These are phyloP conservation scores for Tubosaeta sp. DNA, from an alignment of 768 basidiomycete species.

Conservation along the genomic window DNA sequence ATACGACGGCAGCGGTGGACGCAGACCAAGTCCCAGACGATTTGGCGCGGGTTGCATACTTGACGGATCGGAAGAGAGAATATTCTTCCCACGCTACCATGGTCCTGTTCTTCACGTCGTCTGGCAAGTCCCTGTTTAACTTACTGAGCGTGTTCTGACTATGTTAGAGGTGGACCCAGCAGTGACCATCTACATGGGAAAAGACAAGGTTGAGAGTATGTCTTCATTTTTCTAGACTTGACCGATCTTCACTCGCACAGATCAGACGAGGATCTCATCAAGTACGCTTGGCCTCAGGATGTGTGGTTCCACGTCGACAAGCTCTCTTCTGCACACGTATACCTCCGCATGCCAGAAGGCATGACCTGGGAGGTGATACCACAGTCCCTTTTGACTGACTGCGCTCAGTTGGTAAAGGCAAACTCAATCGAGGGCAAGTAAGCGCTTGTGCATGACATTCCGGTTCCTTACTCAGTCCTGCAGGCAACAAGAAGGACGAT, in stretches of 20 bases:
- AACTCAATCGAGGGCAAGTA: slow-evolving; percentile 85
- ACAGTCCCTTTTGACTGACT: slow-evolving; percentile 69
- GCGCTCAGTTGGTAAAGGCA: slow-evolving; percentile 94
- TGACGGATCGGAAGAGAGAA: background rate
- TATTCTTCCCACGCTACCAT: slow-evolving; percentile 28
- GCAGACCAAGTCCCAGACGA: slow-evolving; percentile 83
- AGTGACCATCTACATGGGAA: slow-evolving; percentile 85
- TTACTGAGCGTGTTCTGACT: background rate
- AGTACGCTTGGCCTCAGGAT: slow-evolving; percentile 86
- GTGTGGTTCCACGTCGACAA: slow-evolving; percentile 98
- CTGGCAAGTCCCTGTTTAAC: slow-evolving; percentile 26
- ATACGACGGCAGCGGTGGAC: slow-evolving; percentile 81
- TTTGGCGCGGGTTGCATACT: slow-evolving; percentile 66
- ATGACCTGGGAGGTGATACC: slow-evolving; percentile 91
- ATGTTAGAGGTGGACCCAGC: slow-evolving; percentile 55
- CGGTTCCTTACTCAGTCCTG: background rate
- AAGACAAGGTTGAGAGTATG: slow-evolving; percentile 94
- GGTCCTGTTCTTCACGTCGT: slow-evolving; percentile 64
- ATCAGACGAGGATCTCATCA: slow-evolving; percentile 92
- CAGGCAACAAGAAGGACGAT: slow-evolving; percentile 96
- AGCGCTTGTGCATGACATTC: background rate
- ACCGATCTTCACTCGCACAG: slow-evolving; percentile 18
- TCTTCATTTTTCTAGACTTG: slow-evolving; percentile 5
- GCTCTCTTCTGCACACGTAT: slow-evolving; percentile 94
- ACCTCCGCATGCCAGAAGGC: slow-evolving; percentile 80